Percentiles rank a stretch among this genome's conserved stretches.
These are phyloP conservation scores for Talaromyces borbonicus DNA, from an alignment of 495 filamentous ascomycete species.

Conservation along the genomic window DNA sequence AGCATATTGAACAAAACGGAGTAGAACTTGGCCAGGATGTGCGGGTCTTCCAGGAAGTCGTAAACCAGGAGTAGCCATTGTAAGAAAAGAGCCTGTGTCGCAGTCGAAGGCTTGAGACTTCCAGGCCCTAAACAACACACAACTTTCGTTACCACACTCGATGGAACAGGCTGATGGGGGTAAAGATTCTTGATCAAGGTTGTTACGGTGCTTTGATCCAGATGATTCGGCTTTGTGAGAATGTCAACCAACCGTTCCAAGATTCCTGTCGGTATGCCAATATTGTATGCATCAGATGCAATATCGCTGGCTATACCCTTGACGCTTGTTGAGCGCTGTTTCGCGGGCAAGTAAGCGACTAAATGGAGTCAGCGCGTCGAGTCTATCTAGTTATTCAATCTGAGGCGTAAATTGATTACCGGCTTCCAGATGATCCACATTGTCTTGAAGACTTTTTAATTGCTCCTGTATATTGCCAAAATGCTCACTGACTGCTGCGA, in stretches of 20 bases:
- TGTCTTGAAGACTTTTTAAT: slow-evolving; percentile 22
- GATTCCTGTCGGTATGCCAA: slow-evolving; percentile 50
- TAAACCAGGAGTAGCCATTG: slow-evolving; percentile 77
- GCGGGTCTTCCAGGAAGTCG: slow-evolving; percentile 57
- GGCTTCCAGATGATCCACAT: slow-evolving; percentile 33
- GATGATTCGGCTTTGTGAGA: slow-evolving; percentile 51
- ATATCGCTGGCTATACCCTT: slow-evolving; percentile 29
- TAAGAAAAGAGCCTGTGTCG: slow-evolving; percentile 57
- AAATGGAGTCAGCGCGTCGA: slow-evolving; percentile 8
- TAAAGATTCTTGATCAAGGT: slow-evolving; percentile 66
- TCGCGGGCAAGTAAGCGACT: slow-evolving; percentile 33
- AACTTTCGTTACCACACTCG: slow-evolving; percentile 53
- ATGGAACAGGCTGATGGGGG: slow-evolving; percentile 52
- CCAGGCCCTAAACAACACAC: slow-evolving; percentile 71
- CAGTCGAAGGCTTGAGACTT: slow-evolving; percentile 62
- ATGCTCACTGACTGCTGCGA: not conserved
- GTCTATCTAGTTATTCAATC: not conserved
- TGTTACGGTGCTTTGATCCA: slow-evolving; percentile 65
- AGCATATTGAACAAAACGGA: slow-evolving; percentile 73
- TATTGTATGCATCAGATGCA: slow-evolving; percentile 47
- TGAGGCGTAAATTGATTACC: slow-evolving; percentile 19
- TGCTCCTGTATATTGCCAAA: slow-evolving; percentile 4
- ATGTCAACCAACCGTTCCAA: slow-evolving; percentile 58
- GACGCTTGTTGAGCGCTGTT: slow-evolving; percentile 35
- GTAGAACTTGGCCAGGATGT: slow-evolving; percentile 60